These are phyloP conservation scores for Sungouiella blattae DNA, from an alignment of 805 yeast genomes.

Conservation along the genomic window DNA sequence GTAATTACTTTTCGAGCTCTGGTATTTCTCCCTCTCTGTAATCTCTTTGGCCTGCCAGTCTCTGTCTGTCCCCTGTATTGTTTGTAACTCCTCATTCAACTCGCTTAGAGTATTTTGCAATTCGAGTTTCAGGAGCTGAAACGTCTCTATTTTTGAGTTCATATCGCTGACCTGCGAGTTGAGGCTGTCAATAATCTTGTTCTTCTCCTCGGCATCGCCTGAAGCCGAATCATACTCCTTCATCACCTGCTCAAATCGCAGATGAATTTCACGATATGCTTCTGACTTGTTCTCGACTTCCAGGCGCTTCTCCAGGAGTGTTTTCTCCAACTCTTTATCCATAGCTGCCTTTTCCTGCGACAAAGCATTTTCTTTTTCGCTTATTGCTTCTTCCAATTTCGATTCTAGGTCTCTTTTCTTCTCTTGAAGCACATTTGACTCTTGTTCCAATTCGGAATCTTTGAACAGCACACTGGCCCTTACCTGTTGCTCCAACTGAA, in stretches of 20 bases:
- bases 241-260: background rate
- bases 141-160: background rate
- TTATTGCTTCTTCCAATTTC: slow-evolving; percentile 4
- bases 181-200: background rate
- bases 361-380: slow-evolving; percentile 7
- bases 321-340: background rate
- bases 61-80: slow-evolving; percentile 4
- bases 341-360: background rate
- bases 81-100: slow-evolving; percentile 6
- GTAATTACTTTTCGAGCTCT: slow-evolving; percentile 15
- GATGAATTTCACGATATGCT: background rate
- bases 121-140: slow-evolving; percentile 12
- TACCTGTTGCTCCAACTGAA: slow-evolving; percentile 28
- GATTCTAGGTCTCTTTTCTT: slow-evolving; percentile 6
- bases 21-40: slow-evolving; percentile 16
- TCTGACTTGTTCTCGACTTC: slow-evolving; percentile 1
- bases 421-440: slow-evolving; percentile 16
- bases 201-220: background rate
- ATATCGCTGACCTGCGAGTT: too few species aligned
- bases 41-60: slow-evolving; percentile 4
- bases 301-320: background rate
- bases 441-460: slow-evolving; percentile 8
- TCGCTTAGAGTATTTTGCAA: slow-evolving; percentile 5
- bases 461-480: background rate
- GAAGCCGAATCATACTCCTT: slow-evolving; percentile 7